These are phyloP conservation scores for Aspergillus fumigatus DNA, from an alignment of 2,329 filamentous ascomycete species.

Conservation along the genomic window DNA sequence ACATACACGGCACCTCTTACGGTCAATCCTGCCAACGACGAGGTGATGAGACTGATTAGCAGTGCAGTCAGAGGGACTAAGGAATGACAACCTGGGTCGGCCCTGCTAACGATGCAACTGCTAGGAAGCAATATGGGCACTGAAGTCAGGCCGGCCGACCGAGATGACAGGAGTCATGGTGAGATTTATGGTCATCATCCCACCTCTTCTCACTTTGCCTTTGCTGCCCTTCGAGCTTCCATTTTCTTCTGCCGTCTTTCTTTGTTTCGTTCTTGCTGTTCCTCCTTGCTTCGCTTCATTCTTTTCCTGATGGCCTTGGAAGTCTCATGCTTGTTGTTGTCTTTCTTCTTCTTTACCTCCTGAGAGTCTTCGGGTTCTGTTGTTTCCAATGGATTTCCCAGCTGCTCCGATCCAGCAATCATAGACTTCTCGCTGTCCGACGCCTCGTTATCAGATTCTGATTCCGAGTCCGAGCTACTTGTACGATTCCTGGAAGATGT, in stretches of 20 bases:
- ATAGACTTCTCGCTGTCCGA: slow-evolving; percentile 12
- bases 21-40: neutral
- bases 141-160: slow-evolving; percentile 4
- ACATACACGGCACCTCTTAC: neutral
- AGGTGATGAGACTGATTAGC: neutral
- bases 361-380: slow-evolving; percentile 1
- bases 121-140: neutral
- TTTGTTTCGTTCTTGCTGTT: slow-evolving; percentile 22
- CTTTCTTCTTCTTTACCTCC: slow-evolving; percentile 11
- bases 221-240: slow-evolving; percentile 32
- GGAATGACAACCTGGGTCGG: neutral
- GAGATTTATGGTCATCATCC: neutral
- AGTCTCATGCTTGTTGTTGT: slow-evolving; percentile 25
- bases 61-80: neutral
- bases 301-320: slow-evolving; percentile 17
- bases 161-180: neutral
- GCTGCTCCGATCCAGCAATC: neutral
- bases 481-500: slow-evolving; percentile 15
- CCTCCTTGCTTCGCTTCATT: slow-evolving; percentile 25
- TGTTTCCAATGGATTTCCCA: slow-evolving; percentile 3
- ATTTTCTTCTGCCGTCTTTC: slow-evolving; percentile 38
- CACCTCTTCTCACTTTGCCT: slow-evolving; percentile 17
- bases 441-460: slow-evolving; percentile 12
- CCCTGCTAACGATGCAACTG: neutral
- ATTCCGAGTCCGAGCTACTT: slow-evolving; percentile 16